These are phyloP conservation scores for Tylopilus rubrobrunneus DNA, from an alignment of 768 basidiomycete species.

Conservation along the genomic window DNA sequence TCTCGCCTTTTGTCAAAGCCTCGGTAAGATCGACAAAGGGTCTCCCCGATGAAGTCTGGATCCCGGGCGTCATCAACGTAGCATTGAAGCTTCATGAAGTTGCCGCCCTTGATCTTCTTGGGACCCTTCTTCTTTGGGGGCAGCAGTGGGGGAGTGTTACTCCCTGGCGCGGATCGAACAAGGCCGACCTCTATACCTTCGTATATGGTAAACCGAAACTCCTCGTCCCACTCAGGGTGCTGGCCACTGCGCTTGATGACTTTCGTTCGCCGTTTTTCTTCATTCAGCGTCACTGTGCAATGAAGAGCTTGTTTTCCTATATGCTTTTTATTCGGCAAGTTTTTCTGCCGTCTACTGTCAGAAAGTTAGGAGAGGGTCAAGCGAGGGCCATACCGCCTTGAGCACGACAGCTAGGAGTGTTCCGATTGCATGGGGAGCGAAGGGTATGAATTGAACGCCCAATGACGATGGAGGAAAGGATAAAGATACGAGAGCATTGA, in stretches of 20 bases:
- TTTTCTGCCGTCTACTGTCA: conserved; percentile 51
- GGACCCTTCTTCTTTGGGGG: conserved; percentile 58
- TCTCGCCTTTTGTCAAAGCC: conserved; percentile 91
- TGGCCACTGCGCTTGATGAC: conserved; percentile 97
- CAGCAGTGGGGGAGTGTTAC: conserved; percentile 57
- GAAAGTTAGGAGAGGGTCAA: conserved; percentile 6
- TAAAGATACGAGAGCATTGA: conserved; percentile 11
- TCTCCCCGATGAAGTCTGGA: conserved; percentile 93
- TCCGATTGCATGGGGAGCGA: conserved; percentile 73
- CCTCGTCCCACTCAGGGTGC: conserved; percentile 99
- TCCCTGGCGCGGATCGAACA: conserved; percentile 37
- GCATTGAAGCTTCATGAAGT: conserved; percentile 74
- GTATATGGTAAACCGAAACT: conserved; percentile 85
- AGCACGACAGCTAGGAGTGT: conserved; percentile 92
- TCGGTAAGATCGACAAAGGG: conserved; percentile 80
- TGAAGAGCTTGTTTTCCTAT: conserved; percentile 98
- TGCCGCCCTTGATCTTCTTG: conserved; percentile 64
- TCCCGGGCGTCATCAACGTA: conserved; percentile 95
- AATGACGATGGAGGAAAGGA: not conserved
- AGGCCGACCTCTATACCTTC: conserved; percentile 67
- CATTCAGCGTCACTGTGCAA: conserved; percentile 73
- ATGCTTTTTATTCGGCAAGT: conserved; percentile 85
- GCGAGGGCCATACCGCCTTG: conserved; percentile 71
- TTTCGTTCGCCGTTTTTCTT: conserved; percentile 83
- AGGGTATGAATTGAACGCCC: conserved; percentile 43